A percentile compares a stretch with the other conserved stretches of the same genome.
Evolutionary conservation across 306 rosid genomes (phyloP).

Genomic region (Benincasa hispida): DNA sequence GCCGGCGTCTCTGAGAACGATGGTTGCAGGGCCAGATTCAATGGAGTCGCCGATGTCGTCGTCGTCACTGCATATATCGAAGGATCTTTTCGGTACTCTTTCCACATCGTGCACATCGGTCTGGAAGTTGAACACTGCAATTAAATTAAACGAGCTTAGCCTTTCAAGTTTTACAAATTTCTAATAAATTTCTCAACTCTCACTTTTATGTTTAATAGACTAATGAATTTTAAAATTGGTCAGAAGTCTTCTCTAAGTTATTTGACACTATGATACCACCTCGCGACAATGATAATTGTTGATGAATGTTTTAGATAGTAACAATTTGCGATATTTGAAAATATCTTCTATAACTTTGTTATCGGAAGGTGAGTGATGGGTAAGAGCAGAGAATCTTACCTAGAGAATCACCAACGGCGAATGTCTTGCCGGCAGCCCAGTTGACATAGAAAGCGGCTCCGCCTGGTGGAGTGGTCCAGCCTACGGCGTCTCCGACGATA

Average conservation of each 20-base stretch:
- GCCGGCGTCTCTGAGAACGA: not conserved
- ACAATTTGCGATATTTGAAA: no score
- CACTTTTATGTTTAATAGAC: no score
- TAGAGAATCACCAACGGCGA: slow-evolving; percentile 25
- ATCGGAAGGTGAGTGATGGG: no score
- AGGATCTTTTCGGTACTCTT: not conserved
- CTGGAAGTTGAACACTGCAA: not conserved
- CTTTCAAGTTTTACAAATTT: no score
- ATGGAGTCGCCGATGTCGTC: not conserved
- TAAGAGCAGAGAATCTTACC: no score
- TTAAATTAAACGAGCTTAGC: not conserved
- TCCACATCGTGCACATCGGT: not conserved
- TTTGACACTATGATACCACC: no score
- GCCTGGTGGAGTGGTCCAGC: slow-evolving; percentile 19
- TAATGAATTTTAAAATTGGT: no score
- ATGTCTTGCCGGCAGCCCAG: slow-evolving; percentile 19
- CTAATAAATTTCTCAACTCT: no score
- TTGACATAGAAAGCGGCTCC: not conserved
- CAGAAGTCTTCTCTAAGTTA: no score
- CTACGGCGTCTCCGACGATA: slow-evolving; percentile 24
- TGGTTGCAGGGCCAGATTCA: not conserved
- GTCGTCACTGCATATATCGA: not conserved
- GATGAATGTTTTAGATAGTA: no score
- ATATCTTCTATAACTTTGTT: no score
- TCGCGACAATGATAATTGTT: no score